Conservation (phyloP, 768 basidiomycete species). For the Serendipita sp. region DNA sequence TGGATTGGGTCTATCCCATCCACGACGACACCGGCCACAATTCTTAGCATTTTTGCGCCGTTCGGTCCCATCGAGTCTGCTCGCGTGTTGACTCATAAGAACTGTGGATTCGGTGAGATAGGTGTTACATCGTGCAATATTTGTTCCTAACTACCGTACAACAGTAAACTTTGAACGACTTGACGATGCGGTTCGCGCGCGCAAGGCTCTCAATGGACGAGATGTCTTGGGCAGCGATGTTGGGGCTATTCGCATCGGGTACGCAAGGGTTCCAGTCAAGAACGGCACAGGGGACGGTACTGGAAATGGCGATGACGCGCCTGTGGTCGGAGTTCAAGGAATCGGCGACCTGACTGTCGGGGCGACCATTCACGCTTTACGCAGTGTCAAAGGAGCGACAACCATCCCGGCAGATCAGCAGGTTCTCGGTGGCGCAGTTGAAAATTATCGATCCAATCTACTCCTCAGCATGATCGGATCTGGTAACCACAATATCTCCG, state of each 20-base stretch:
- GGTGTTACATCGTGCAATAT: not conserved
- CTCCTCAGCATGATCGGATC: conserved; percentile 77
- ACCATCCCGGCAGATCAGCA: conserved; percentile 89
- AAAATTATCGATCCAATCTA: conserved; percentile 89
- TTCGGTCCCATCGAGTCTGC: conserved; percentile 98
- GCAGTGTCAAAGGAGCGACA: conserved; percentile 79
- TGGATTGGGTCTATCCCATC: conserved; percentile 98
- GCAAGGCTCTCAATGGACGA: conserved; percentile 88
- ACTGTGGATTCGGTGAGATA: conserved; percentile 74
- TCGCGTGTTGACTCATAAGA: conserved; percentile 90
- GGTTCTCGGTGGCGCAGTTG: conserved; percentile 76
- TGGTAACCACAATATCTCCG: conserved; percentile 48
- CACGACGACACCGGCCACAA: conserved; percentile 85
- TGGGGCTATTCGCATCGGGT: conserved; percentile 92
- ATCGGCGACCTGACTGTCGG: conserved; percentile 76
- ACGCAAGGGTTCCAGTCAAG: conserved; percentile 91
- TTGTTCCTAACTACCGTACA: conserved; percentile 8
- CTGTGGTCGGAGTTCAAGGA: conserved; percentile 50
- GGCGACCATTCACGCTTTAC: conserved; percentile 73
- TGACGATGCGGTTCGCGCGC: conserved; percentile 89
- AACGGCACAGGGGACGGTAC: conserved; percentile 46
- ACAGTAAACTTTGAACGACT: conserved; percentile 92
- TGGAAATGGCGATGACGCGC: conserved; percentile 25
- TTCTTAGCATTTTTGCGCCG: conserved; percentile 90
- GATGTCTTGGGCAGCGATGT: conserved; percentile 94